Conservation (phyloP, 306 rosid genomes). For the Parietaria judaica region DNA sequence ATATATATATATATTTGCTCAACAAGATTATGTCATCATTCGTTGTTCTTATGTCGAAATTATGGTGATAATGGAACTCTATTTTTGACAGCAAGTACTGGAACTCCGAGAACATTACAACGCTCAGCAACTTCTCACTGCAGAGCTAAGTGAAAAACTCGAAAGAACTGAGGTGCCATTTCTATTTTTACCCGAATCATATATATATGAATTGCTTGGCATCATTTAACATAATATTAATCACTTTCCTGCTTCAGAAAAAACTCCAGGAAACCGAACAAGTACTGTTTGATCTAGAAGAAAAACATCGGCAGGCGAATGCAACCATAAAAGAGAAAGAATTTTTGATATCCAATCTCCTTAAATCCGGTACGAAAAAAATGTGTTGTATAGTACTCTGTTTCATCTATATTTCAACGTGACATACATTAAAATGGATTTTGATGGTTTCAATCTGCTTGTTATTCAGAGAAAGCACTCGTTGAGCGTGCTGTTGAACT, state of each 20-base stretch:
- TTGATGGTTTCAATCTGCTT: not conserved
- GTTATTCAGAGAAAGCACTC: constrained; percentile 68
- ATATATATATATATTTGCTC: not conserved
- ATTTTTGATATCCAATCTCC: constrained; percentile 77
- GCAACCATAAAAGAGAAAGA: constrained; percentile 92
- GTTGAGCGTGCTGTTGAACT: constrained; percentile 81
- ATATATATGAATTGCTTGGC: constrained; percentile 14
- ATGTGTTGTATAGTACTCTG: not conserved
- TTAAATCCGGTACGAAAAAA: constrained; percentile 69
- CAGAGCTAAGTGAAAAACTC: constrained; percentile 71
- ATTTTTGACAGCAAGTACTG: constrained; percentile 59
- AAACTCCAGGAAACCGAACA: constrained; percentile 79
- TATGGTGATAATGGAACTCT: constrained; percentile 14
- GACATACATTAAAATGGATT: not conserved
- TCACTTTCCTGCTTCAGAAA: constrained; percentile 41
- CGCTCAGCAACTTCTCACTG: constrained; percentile 73
- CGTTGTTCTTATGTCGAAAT: constrained; percentile 8
- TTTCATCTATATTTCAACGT: not conserved
- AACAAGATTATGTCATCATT: constrained; percentile 12
- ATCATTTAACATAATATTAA: constrained; percentile 2
- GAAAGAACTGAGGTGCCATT: constrained; percentile 74
- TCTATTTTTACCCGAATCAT: constrained; percentile 2
- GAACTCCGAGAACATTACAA: constrained; percentile 89
- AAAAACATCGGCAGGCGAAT: constrained; percentile 85
- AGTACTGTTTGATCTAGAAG: constrained; percentile 80